Conservation (phyloP, 345 rosid genomes). For the Cochlearia excelsa region DNA sequence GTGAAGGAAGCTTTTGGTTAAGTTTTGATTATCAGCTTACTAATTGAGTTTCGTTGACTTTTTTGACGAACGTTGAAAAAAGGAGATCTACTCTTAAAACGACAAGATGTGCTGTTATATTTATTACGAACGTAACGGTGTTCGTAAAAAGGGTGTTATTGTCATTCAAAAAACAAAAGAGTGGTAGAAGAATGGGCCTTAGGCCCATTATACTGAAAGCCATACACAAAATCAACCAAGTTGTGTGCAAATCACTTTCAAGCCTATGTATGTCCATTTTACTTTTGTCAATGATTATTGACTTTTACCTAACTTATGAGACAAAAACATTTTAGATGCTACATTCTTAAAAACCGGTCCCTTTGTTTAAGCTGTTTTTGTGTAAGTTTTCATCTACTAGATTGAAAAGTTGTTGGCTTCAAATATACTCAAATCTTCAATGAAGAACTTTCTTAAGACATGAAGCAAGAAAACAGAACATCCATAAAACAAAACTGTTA, state of each 20-base stretch:
- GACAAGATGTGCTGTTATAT: not conserved
- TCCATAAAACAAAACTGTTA: conserved; percentile 19
- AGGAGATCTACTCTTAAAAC: no score
- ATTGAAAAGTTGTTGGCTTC: no score
- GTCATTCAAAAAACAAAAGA: not conserved
- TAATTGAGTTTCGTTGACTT: conserved; percentile 22
- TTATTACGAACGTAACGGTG: conserved; percentile 5
- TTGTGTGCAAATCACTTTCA: conserved; percentile 30
- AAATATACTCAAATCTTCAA: no score
- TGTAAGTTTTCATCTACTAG: conserved; percentile 32
- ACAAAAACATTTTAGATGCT: conserved; percentile 25
- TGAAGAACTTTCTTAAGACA: not conserved
- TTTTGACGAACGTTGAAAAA: no score
- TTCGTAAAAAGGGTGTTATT: not conserved
- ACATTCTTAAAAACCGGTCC: conserved; percentile 22
- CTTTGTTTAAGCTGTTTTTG: no score
- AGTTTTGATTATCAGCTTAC: conserved; percentile 11
- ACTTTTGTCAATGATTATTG: not conserved
- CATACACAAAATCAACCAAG: conserved; percentile 8
- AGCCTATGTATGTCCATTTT: conserved; percentile 25
- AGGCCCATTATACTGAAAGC: conserved; percentile 17
- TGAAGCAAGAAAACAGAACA: conserved; percentile 22
- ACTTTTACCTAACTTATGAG: conserved; percentile 26
- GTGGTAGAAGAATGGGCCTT: conserved; percentile 1
- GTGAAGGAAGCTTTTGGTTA: conserved; percentile 30